A percentile compares a stretch with the other conserved stretches of the same genome.
Evolutionary conservation across 306 rosid genomes (phyloP).

Genomic region (Ochetophila trinervis): DNA sequence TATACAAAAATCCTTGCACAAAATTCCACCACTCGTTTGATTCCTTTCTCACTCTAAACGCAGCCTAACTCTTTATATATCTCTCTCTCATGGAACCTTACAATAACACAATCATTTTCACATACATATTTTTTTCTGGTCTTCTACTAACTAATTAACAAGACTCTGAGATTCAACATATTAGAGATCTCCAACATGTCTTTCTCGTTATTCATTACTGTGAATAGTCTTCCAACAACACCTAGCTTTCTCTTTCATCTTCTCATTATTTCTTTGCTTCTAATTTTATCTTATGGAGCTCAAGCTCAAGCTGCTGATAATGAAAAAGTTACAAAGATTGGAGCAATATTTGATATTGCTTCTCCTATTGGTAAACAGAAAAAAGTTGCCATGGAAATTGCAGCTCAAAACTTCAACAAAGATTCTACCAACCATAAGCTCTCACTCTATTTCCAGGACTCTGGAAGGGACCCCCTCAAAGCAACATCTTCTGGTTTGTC

Average conservation of each 20-base stretch:
- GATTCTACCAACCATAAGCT: conserved; percentile 11
- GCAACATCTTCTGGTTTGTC: conserved; percentile 31
- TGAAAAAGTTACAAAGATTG: conserved; percentile 26
- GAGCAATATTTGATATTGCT: conserved; percentile 37
- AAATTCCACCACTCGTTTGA: too few relatives aligned
- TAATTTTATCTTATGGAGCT: conserved; percentile 11
- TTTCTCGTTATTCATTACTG: conserved; percentile 6
- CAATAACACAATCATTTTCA: conserved; percentile 1
- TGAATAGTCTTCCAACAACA: conserved; percentile 4
- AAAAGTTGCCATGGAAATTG: conserved; percentile 47
- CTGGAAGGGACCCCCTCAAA: conserved; percentile 11
- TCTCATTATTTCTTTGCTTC: neutral
- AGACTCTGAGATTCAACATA: neutral
- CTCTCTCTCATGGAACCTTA: neutral
- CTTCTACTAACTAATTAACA: neutral
- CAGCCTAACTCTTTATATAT: too few relatives aligned
- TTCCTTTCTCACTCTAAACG: too few relatives aligned
- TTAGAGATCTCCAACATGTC: neutral
- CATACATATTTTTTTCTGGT: too few relatives aligned
- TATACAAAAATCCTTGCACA: too few relatives aligned
- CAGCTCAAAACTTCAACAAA: conserved; percentile 35
- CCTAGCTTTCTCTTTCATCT: conserved; percentile 9
- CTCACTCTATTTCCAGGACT: conserved; percentile 16
- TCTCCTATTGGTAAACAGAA: conserved; percentile 44
- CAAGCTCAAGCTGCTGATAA: conserved; percentile 20